phyloP scores from a whole-genome alignment of 1,284 basidiomycete genomes.

The Cryptococcus amylolentus region DNA sequence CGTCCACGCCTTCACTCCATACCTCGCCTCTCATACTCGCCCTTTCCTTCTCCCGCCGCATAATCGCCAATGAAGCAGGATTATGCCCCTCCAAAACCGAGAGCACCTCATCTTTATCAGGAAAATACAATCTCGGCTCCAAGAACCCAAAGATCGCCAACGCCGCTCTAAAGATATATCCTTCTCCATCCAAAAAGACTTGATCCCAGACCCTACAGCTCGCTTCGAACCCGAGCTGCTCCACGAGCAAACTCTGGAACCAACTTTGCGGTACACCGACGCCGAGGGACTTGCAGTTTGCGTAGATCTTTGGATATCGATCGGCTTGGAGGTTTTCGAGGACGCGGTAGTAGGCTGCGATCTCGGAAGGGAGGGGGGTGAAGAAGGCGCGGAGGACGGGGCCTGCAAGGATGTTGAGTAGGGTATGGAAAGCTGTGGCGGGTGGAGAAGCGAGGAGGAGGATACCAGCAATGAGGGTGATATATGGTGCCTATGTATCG shows the following conservation, averaged over 20 bases:
- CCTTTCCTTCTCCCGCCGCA: conserved; percentile 56
- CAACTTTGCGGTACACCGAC: conserved; percentile 54
- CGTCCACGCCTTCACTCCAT: conserved; percentile 59
- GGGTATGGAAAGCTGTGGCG: conserved; percentile 72
- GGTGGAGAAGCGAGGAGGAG: conserved; percentile 78
- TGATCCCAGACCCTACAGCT: conserved; percentile 82
- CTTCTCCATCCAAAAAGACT: conserved; percentile 50
- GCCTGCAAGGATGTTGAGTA: conserved; percentile 83
- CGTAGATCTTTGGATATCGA: conserved; percentile 88
- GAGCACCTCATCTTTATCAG: conserved; percentile 61
- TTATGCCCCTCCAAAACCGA: conserved; percentile 69
- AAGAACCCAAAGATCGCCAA: conserved; percentile 79
- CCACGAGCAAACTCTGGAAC: conserved; percentile 75
- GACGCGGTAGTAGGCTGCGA: conserved; percentile 57
- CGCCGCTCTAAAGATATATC: conserved; percentile 68
- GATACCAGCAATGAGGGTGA: conserved; percentile 70
- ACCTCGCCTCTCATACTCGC: conserved; percentile 50
- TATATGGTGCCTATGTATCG: conserved; percentile 42
- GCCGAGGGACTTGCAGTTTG: conserved; percentile 81
- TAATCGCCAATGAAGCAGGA: conserved; percentile 41
- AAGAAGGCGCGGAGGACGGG: conserved; percentile 84
- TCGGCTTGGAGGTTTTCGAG: conserved; percentile 48
- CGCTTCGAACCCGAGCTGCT: conserved; percentile 83
- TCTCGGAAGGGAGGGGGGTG: conserved; percentile 74
- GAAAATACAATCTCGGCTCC: conserved; percentile 62